Base-by-base conservation (phyloP, 805 yeast species). In the Schizosaccharomyces pombe region DNA sequence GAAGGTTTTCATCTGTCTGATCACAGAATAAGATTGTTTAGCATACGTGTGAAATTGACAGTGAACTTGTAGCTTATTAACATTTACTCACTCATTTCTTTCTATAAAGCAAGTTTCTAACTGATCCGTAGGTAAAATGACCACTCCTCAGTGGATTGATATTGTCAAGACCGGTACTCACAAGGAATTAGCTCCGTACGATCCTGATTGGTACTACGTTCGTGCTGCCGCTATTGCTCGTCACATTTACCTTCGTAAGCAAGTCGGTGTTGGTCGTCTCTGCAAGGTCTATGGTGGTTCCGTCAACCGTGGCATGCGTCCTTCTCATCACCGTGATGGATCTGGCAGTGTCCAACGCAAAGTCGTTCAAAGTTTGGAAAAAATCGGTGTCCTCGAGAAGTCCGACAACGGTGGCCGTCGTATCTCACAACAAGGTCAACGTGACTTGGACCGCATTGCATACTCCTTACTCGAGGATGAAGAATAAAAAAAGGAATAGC, bases 161-260 rank as follows among this genome's bases (percentile, higher is more conserved):
- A 75, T 89, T 67, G 98, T 91, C 77, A 91, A 91, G 86, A 91
- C 98, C 73, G 83, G 95, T 63, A 82, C 94, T 64, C 94, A 95
- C 77, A 87, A 89, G 72, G 98, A 91, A 57, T 83, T 91, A 73
- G 98, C 98, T 73, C 98, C 98, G 72, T 97, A 89, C 78, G 97
- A 91, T 72, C 75, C 97, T 67, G 97, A 86, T 77, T 86, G 89
- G 70, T 91, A 98, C 40, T 34, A 29, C 34, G 40, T 52, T 16
- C 84, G 98, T 76, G 94, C 98, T 68, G 98, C 98, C 69, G 89
- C 98, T 58, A 86, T 87, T 73, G 98, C 98, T 70, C 91, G 98
- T 80, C 98, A 91, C 87, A 81, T 91, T 75, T 91, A 91, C 95
- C 79, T 91, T 76, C 86, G 95, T 84, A 91, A 91, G 78, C 84